Conservation (phyloP, 441 rosid genomes). For the Adansonia madagascariensis region DNA sequence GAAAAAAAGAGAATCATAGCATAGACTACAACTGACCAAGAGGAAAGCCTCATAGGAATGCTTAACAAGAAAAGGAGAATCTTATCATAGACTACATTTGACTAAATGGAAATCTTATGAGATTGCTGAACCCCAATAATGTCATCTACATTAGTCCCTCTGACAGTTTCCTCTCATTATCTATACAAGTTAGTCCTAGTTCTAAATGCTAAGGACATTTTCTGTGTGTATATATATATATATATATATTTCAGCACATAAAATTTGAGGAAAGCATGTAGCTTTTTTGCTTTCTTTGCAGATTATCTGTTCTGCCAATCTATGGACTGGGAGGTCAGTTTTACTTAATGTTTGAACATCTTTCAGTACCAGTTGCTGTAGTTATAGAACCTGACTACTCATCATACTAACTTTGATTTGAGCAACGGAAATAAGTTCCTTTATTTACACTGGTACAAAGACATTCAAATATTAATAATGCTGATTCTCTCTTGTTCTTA, state of each 20-base stretch:
- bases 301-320: not conserved
- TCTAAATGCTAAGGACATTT: not conserved
- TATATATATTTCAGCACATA: not conserved
- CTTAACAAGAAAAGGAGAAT: not conserved
- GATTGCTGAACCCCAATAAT: constrained; percentile 2
- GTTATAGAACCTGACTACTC: constrained; percentile 14
- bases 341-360: not conserved
- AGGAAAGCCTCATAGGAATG: not conserved
- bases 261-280: constrained; percentile 6
- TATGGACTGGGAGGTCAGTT: not conserved
- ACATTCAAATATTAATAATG: not conserved
- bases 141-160: not conserved
- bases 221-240: not conserved
- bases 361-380: constrained; percentile 1
- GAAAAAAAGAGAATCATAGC: not conserved
- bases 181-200: not conserved
- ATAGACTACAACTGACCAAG: constrained; percentile 6
- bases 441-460: not conserved
- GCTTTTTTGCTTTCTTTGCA: not conserved
- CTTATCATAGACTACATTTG: not conserved
- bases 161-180: not conserved
- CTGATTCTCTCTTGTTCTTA: not conserved
- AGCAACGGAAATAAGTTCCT: not conserved
- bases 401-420: not conserved
- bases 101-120: not conserved